phyloP scores from a whole-genome alignment of 2,329 filamentous ascomycete species.

The Talaromyces sp. region DNA sequence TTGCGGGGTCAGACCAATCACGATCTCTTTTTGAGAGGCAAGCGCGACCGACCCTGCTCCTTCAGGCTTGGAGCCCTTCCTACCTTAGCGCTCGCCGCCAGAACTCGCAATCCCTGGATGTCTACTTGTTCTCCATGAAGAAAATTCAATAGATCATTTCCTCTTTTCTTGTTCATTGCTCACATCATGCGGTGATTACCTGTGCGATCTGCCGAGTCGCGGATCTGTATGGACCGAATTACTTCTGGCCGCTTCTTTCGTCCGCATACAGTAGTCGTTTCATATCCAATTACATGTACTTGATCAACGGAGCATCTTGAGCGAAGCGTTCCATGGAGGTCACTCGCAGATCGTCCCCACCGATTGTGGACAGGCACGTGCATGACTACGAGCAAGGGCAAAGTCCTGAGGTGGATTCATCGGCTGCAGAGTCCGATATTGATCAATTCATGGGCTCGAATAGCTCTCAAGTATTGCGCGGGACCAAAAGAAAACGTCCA shows the following conservation, averaged over 20 bases:
- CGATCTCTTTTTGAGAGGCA: background rate
- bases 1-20: conserved; percentile 14
- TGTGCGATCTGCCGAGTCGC: background rate
- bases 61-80: conserved; percentile 22
- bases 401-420: conserved; percentile 35
- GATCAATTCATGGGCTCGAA: conserved; percentile 27
- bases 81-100: conserved; percentile 17
- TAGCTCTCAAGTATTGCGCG: conserved; percentile 27
- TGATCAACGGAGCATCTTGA: background rate
- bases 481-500: conserved; percentile 37
- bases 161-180: too few relatives aligned
- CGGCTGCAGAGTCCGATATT: conserved; percentile 35
- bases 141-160: background rate
- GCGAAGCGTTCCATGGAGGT: conserved; percentile 22
- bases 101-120: conserved; percentile 15
- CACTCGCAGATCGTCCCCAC: conserved; percentile 24
- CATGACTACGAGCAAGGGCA: conserved; percentile 29
- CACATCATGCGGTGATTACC: background rate
- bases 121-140: background rate
- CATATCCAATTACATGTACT: background rate
- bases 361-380: conserved; percentile 23
- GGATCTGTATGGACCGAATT: background rate
- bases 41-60: conserved; percentile 14
- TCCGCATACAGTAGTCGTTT: background rate
- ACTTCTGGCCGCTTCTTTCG: background rate